Percentiles rank a stretch among this genome's conserved stretches.
phyloP scores from a whole-genome alignment of 768 basidiomycete genomes.

The Hysterangium stoloniferum region DNA sequence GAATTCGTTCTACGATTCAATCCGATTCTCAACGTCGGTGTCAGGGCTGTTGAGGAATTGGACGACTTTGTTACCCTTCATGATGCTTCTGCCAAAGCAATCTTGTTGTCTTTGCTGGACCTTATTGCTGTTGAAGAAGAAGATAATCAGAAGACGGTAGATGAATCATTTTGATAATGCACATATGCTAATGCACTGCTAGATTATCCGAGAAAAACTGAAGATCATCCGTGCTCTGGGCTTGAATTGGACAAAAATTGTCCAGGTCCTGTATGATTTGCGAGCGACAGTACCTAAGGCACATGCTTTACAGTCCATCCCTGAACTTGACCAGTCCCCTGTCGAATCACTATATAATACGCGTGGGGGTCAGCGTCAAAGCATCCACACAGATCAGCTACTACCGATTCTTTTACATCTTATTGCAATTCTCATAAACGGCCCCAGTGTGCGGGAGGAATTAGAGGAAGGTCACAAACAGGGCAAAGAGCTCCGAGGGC shows the following conservation, averaged over 20 bases:
- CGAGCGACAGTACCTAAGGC: neutral
- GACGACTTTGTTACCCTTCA: conserved; percentile 34
- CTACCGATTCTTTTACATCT: conserved; percentile 57
- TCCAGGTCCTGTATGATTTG: neutral
- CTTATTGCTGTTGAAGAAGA: conserved; percentile 37
- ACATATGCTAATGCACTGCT: neutral
- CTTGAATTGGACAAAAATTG: conserved; percentile 10
- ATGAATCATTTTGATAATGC: neutral
- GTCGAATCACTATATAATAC: neutral
- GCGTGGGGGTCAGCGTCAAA: neutral
- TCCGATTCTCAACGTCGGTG: conserved; percentile 40
- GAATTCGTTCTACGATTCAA: conserved; percentile 68
- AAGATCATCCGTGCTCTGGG: conserved; percentile 5
- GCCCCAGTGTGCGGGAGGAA: conserved; percentile 45
- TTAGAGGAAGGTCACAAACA: conserved; percentile 52
- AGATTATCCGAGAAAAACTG: conserved; percentile 5
- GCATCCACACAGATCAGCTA: conserved; percentile 43
- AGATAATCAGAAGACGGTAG: conserved; percentile 31
- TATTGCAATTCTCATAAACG: conserved; percentile 42
- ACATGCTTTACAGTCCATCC: conserved; percentile 1
- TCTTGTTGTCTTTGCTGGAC: conserved; percentile 55
- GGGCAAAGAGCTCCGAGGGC: conserved; percentile 44
- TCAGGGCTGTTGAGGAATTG: conserved; percentile 51
- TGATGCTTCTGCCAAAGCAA: conserved; percentile 54
- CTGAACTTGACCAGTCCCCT: neutral